A percentile compares a stretch with the other conserved stretches of the same genome.
Conservation (phyloP, 2,329 filamentous ascomycete species). For the Cladosporium sp. region DNA sequence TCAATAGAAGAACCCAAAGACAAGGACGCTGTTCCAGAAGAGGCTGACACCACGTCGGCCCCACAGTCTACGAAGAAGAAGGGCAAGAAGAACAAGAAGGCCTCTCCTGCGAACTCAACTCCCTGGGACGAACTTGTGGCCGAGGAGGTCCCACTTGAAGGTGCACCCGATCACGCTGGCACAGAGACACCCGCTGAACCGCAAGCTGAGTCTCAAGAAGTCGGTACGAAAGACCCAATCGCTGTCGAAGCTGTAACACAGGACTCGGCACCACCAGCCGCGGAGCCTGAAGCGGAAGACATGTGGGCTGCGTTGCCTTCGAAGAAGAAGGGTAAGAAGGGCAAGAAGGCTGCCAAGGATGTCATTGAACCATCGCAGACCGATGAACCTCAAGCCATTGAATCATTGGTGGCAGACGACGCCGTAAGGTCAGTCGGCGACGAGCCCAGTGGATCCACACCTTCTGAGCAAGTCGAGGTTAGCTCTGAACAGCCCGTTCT, state of each 20-base stretch:
- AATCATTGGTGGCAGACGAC: background rate
- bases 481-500: background rate
- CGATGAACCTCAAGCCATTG: background rate
- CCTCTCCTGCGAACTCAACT: background rate
- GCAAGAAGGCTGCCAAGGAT: slow-evolving; percentile 14
- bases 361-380: background rate
- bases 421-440: background rate
- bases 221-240: background rate
- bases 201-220: background rate
- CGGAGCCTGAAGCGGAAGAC: slow-evolving; percentile 16
- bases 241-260: background rate
- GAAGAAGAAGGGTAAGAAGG: slow-evolving; percentile 25
- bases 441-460: background rate
- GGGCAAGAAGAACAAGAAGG: background rate
- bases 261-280: background rate
- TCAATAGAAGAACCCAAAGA: background rate
- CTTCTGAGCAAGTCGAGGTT: background rate
- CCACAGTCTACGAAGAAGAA: background rate
- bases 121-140: slow-evolving; percentile 4
- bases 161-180: background rate
- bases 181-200: background rate
- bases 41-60: background rate
- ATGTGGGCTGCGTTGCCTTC: slow-evolving; percentile 12
- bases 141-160: background rate
- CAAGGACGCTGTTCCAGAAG: background rate